A percentile compares a stretch with the other conserved stretches of the same genome.
Evolutionary conservation across 495 filamentous ascomycete genomes (phyloP).

Genomic region (Clavariopsis aquatica): DNA sequence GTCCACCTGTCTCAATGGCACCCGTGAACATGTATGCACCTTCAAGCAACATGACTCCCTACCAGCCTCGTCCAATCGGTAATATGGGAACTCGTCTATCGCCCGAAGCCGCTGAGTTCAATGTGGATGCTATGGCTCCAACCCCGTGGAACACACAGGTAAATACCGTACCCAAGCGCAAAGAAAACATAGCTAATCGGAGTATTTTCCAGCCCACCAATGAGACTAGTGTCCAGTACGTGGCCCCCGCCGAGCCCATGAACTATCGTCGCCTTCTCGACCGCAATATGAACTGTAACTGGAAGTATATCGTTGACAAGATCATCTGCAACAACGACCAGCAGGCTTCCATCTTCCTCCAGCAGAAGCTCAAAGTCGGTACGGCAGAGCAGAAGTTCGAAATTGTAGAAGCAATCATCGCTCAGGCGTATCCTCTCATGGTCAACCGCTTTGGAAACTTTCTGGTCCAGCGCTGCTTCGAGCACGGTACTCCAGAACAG

Average conservation of each 20-base stretch:
- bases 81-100: conserved; percentile 81
- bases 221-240: conserved; percentile 54
- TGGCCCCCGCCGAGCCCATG: conserved; percentile 87
- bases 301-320: conserved; percentile 99
- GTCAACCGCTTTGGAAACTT: conserved; percentile 98
- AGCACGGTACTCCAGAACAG: conserved; percentile 94
- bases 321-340: conserved; percentile 99
- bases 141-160: conserved; percentile 57
- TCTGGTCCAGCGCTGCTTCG: conserved; percentile 95
- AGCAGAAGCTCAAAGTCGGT: conserved; percentile 97
- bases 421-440: conserved; percentile 94
- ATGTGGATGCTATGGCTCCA: conserved; percentile 45
- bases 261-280: conserved; percentile 96
- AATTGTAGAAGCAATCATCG: conserved; percentile 94
- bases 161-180: conserved; percentile 29
- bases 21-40: conserved; percentile 60
- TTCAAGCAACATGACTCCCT: conserved; percentile 59
- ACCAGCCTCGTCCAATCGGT: conserved; percentile 71
- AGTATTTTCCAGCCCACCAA: conserved; percentile 15
- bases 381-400: conserved; percentile 95
- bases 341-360: conserved; percentile 96
- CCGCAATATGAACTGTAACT: conserved; percentile 95
- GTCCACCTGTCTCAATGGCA: conserved; percentile 35
- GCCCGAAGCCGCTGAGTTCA: conserved; percentile 82
- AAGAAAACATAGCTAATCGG: conserved; percentile 6